phyloP scores from a whole-genome alignment of 1,139 yeast genomes.

The Pichia sp. region DNA sequence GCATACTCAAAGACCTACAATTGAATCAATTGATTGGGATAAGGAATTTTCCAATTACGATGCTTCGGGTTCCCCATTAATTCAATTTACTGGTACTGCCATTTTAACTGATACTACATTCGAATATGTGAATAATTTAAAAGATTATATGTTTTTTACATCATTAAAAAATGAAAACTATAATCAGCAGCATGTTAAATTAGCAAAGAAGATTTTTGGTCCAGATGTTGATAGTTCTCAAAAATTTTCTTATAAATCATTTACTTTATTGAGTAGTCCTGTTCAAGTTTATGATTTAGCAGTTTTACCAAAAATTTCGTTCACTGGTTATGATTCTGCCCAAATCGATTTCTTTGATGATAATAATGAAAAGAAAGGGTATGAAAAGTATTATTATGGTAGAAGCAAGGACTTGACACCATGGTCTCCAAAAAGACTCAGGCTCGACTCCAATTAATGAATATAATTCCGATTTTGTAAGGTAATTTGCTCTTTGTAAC shows the following conservation, averaged over 20 bases:
- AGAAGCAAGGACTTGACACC: slow-evolving; percentile 23
- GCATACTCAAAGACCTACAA: slow-evolving; percentile 27
- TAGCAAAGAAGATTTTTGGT: slow-evolving; percentile 19
- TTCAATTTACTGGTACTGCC: slow-evolving; percentile 70
- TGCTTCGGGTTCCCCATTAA: slow-evolving; percentile 37
- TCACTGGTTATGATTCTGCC: slow-evolving; percentile 21
- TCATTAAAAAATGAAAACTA: slow-evolving; percentile 49
- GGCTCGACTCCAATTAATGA: slow-evolving; percentile 15
- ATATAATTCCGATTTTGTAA: not conserved
- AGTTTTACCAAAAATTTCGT: slow-evolving; percentile 37
- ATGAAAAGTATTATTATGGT: slow-evolving; percentile 22
- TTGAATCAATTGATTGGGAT: slow-evolving; percentile 37
- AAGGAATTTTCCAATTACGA: slow-evolving; percentile 59
- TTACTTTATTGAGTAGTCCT: slow-evolving; percentile 64
- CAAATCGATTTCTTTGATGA: slow-evolving; percentile 23
- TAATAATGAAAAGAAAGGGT: slow-evolving; percentile 22
- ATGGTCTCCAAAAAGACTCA: slow-evolving; percentile 22
- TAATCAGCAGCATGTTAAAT: slow-evolving; percentile 16
- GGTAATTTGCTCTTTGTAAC: not conserved
- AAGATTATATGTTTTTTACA: slow-evolving; percentile 56
- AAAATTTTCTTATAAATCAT: slow-evolving; percentile 45
- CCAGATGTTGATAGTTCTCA: slow-evolving; percentile 20
- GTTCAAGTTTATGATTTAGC: slow-evolving; percentile 69
- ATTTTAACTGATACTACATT: slow-evolving; percentile 70
- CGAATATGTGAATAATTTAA: slow-evolving; percentile 53